Evolutionary conservation across 257 asterid genomes (phyloP).

Genomic region (Cordia subcordata): DNA sequence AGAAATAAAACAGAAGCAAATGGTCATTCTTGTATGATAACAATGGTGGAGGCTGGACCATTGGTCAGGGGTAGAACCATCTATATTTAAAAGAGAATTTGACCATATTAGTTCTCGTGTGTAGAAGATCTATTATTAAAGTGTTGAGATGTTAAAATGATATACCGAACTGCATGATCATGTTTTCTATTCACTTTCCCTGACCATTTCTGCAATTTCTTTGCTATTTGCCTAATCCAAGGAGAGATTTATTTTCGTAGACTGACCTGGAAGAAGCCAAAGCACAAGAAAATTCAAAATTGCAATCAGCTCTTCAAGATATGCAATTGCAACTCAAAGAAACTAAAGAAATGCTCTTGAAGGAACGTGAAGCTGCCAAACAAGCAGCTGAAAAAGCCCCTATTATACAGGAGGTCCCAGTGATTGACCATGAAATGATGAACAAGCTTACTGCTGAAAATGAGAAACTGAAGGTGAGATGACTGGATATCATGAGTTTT

Average conservation of each 20-base stretch:
- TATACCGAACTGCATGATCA: neutral
- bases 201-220: neutral
- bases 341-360: slow-evolving; percentile 59
- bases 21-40: too few species aligned
- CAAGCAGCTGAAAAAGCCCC: slow-evolving; percentile 59
- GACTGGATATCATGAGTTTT: slow-evolving; percentile 11
- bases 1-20: too few species aligned
- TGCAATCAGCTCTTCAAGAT: slow-evolving; percentile 76
- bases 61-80: too few species aligned
- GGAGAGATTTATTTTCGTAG: slow-evolving; percentile 27
- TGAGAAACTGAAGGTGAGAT: slow-evolving; percentile 66
- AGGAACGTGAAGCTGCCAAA: slow-evolving; percentile 64
- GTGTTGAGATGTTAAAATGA: too few species aligned
- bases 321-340: slow-evolving; percentile 76
- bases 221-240: slow-evolving; percentile 13
- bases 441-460: slow-evolving; percentile 74
- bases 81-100: too few species aligned
- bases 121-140: too few species aligned
- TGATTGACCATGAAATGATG: slow-evolving; percentile 80
- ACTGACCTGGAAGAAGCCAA: slow-evolving; percentile 91
- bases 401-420: slow-evolving; percentile 77
- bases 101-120: too few species aligned
- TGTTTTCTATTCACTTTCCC: neutral
- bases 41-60: too few species aligned
- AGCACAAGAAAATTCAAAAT: slow-evolving; percentile 78